These are phyloP conservation scores for Termitomyces eurrhizus DNA, from an alignment of 768 basidiomycete genomes.

Conservation along the genomic window DNA sequence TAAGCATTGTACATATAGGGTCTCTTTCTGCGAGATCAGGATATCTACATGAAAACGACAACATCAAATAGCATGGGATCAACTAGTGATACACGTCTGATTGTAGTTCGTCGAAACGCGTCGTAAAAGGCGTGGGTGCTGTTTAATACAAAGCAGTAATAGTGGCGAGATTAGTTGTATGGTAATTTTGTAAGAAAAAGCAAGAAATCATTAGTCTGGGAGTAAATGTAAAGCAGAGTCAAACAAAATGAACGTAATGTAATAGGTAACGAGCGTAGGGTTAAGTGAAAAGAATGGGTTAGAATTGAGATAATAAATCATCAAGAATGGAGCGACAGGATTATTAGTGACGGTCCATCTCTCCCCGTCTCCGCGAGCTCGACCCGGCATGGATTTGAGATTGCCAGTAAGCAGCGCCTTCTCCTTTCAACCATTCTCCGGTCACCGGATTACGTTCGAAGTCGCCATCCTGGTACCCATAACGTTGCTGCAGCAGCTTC, in stretches of 20 bases:
- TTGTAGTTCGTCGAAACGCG: slow-evolving; percentile 5
- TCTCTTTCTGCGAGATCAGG: background rate
- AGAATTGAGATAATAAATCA: background rate
- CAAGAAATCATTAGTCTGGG: background rate
- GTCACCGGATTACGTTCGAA: slow-evolving; percentile 69
- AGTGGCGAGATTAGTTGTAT: background rate
- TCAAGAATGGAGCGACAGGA: background rate
- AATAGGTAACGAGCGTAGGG: slow-evolving; percentile 18
- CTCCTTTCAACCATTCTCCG: slow-evolving; percentile 65
- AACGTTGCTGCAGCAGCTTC: slow-evolving; percentile 65
- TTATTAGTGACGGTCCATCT: slow-evolving; percentile 23
- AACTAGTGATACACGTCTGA: slow-evolving; percentile 14
- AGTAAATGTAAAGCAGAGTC: background rate
- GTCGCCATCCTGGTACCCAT: slow-evolving; percentile 80
- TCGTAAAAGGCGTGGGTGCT: slow-evolving; percentile 11
- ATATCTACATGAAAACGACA: background rate
- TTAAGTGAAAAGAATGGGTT: slow-evolving; percentile 1
- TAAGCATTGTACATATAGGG: background rate
- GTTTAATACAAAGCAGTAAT: slow-evolving; percentile 10
- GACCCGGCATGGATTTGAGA: slow-evolving; percentile 39
- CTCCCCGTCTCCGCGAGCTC: slow-evolving; percentile 30
- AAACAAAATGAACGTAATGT: slow-evolving; percentile 8
- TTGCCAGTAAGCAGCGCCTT: slow-evolving; percentile 64
- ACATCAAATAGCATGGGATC: background rate
- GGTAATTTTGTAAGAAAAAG: slow-evolving; percentile 1